These are phyloP conservation scores for Kurtzmaniella quercitrusa DNA, from an alignment of 1,139 yeast genomes.

Conservation along the genomic window DNA sequence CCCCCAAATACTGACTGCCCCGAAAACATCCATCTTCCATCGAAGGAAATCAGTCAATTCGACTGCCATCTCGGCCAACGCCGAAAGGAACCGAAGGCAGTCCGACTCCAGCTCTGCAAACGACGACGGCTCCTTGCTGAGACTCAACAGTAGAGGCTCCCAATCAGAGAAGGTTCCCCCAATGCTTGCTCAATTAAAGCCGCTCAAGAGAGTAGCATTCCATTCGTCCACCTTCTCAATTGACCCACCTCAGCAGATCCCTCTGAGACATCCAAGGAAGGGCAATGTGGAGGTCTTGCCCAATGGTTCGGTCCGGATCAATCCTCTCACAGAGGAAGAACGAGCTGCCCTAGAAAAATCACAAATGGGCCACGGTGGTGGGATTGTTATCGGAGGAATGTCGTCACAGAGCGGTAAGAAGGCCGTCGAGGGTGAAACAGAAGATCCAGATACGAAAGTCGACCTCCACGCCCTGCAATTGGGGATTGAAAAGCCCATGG, in stretches of 20 bases:
- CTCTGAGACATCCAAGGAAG: conserved; percentile 58
- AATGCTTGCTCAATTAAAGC: conserved; percentile 25
- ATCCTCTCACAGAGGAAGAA: conserved; percentile 62
- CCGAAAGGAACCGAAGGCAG: not conserved
- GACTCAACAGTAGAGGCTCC: not conserved
- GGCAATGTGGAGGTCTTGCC: conserved; percentile 66
- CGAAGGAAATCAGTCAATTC: conserved; percentile 7
- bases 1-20: conserved; percentile 4
- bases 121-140: conserved; percentile 20
- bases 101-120: conserved; percentile 19
- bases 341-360: conserved; percentile 40
- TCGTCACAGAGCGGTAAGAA: conserved; percentile 42
- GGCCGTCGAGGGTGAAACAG: conserved; percentile 13
- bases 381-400: conserved; percentile 76
- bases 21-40: conserved; percentile 3
- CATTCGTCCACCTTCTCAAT: conserved; percentile 68
- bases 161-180: conserved; percentile 11
- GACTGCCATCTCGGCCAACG: not conserved
- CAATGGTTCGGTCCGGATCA: conserved; percentile 57
- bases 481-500: conserved; percentile 48
- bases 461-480: conserved; percentile 37
- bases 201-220: conserved; percentile 67
- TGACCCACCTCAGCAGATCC: conserved; percentile 71
- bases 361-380: conserved; percentile 55
- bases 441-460: conserved; percentile 32